Evolutionary conservation across 2,329 filamentous ascomycete genomes (phyloP).

Genomic region (Xylariaceae sp.): DNA sequence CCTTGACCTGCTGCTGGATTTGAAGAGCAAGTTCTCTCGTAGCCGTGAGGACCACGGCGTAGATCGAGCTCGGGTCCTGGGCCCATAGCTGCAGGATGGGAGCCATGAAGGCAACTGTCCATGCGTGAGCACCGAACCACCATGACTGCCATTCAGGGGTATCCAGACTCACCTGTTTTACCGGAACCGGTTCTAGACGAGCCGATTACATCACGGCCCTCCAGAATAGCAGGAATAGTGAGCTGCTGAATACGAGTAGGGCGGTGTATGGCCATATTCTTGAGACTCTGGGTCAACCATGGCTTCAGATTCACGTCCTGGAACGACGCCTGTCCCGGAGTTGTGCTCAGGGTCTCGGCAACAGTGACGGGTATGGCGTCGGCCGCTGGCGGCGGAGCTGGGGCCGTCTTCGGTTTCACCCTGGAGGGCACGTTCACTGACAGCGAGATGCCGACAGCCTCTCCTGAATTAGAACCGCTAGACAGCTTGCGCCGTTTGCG

Average conservation of each 20-base stretch:
- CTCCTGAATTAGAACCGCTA: conserved; percentile 28
- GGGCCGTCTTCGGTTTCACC: conserved; percentile 38
- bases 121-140: conserved; percentile 2
- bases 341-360: conserved; percentile 40
- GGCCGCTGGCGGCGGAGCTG: conserved; percentile 1
- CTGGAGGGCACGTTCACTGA: conserved; percentile 50
- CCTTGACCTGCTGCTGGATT: conserved; percentile 93
- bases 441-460: conserved; percentile 34
- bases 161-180: conserved; percentile 57
- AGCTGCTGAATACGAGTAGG: conserved; percentile 90
- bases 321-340: conserved; percentile 59
- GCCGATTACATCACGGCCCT: conserved; percentile 74
- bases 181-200: conserved; percentile 92
- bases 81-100: conserved; percentile 94
- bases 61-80: conserved; percentile 86
- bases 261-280: conserved; percentile 70
- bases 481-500: conserved; percentile 35
- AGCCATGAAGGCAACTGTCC: conserved; percentile 75
- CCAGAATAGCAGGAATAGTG: conserved; percentile 88
- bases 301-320: conserved; percentile 67
- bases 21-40: conserved; percentile 90
- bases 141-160: background rate
- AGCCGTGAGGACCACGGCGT: conserved; percentile 81
- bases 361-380: conserved; percentile 37
- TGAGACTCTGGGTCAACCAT: conserved; percentile 82